Conservation (phyloP, 2,329 filamentous ascomycete species). For the Aspergillus fumigatiaffinis region DNA sequence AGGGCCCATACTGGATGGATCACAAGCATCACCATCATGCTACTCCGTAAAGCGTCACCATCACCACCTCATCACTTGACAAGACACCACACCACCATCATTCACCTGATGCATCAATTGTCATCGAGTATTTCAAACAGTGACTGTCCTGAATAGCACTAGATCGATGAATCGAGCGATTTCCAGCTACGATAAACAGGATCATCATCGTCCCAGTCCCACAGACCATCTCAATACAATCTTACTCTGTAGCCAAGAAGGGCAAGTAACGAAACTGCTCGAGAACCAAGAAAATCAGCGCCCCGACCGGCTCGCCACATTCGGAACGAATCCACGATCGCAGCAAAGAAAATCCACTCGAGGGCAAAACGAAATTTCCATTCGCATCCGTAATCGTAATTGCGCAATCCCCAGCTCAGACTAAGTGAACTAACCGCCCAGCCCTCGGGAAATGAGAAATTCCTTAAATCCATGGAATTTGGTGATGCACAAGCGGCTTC, state of each 20-base stretch:
- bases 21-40: neutral
- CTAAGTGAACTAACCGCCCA: neutral
- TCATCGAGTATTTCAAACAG: neutral
- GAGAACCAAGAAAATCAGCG: slow-evolving; percentile 12
- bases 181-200: neutral
- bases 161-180: neutral
- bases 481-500: neutral
- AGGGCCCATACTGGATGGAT: neutral
- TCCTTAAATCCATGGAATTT: neutral
- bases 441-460: neutral
- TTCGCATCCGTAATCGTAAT: neutral
- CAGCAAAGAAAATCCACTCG: neutral
- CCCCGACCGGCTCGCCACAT: slow-evolving; percentile 19
- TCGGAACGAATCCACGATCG: slow-evolving; percentile 6
- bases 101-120: neutral
- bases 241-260: neutral
- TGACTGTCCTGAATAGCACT: neutral
- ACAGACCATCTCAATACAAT: neutral
- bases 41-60: neutral
- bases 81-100: neutral
- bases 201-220: neutral
- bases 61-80: neutral
- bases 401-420: neutral
- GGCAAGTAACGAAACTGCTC: neutral
- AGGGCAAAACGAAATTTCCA: neutral